A percentile compares a stretch with the other conserved stretches of the same genome.
These are phyloP conservation scores for Fraxinus sp. DNA, from an alignment of 305 asterid species.

Conservation along the genomic window DNA sequence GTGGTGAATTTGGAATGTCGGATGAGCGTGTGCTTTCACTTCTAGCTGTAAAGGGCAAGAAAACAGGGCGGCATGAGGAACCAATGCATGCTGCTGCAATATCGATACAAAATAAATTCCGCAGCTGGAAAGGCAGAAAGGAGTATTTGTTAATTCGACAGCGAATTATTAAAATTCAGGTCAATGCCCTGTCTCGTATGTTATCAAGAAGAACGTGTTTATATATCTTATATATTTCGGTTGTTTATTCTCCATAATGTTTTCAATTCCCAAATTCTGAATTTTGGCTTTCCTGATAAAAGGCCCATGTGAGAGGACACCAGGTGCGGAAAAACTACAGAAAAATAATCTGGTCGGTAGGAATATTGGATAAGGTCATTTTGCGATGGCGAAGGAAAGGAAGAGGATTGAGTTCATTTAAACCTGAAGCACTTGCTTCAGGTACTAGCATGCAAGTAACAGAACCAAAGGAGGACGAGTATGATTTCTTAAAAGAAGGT, in stretches of 20 bases:
- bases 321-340: slow-evolving; percentile 69
- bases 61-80: slow-evolving; percentile 51
- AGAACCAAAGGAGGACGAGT: slow-evolving; percentile 70
- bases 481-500: slow-evolving; percentile 82
- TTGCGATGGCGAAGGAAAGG: slow-evolving; percentile 92
- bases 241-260: slow-evolving; percentile 5
- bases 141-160: slow-evolving; percentile 72
- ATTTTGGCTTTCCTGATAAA: slow-evolving; percentile 26
- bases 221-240: slow-evolving; percentile 4
- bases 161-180: slow-evolving; percentile 90
- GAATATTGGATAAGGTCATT: slow-evolving; percentile 84
- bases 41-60: slow-evolving; percentile 54
- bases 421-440: slow-evolving; percentile 52
- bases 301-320: slow-evolving; percentile 67
- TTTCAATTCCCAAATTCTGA: slow-evolving; percentile 21
- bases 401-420: slow-evolving; percentile 80
- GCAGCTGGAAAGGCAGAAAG: slow-evolving; percentile 93
- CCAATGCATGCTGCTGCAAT: slow-evolving; percentile 79
- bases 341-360: slow-evolving; percentile 88
- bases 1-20: slow-evolving; percentile 54
- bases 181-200: slow-evolving; percentile 23
- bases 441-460: slow-evolving; percentile 41
- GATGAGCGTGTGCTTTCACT: slow-evolving; percentile 74
- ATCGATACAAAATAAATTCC: slow-evolving; percentile 89
- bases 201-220: not conserved